Percentiles rank a stretch among this genome's conserved stretches.
phyloP scores from a whole-genome alignment of 2,329 filamentous ascomycete species.

The Neopestalotiopsis sp. region DNA sequence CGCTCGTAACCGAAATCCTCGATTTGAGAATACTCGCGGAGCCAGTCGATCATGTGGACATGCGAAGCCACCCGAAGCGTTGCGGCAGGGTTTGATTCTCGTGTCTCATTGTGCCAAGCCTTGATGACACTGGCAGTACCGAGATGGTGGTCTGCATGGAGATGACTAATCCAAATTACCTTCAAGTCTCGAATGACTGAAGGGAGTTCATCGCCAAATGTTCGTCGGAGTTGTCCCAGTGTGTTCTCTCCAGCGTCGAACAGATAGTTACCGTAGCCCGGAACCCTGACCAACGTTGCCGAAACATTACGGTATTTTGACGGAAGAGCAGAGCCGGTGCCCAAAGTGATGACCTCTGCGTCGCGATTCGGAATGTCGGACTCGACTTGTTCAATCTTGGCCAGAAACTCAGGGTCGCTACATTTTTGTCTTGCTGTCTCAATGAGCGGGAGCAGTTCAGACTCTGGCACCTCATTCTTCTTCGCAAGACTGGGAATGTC shows the following conservation, averaged over 20 bases:
- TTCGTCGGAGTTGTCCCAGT: slow-evolving; percentile 81
- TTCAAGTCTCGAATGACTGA: slow-evolving; percentile 80
- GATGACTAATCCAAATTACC: slow-evolving; percentile 90
- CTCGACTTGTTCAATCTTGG: slow-evolving; percentile 53
- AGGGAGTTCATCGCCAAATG: slow-evolving; percentile 70
- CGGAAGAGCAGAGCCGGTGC: slow-evolving; percentile 88
- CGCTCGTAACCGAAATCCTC: slow-evolving; percentile 76
- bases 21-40: slow-evolving; percentile 79
- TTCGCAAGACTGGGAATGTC: slow-evolving; percentile 49
- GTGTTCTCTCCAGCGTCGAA: slow-evolving; percentile 94
- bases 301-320: slow-evolving; percentile 97
- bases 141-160: slow-evolving; percentile 96
- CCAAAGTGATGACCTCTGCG: slow-evolving; percentile 83
- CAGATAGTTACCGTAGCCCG: slow-evolving; percentile 85
- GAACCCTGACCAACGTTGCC: slow-evolving; percentile 82
- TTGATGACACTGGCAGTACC: slow-evolving; percentile 82
- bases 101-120: slow-evolving; percentile 73
- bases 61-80: slow-evolving; percentile 74
- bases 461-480: slow-evolving; percentile 38
- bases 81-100: slow-evolving; percentile 35
- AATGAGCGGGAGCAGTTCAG: slow-evolving; percentile 58
- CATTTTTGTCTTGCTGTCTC: slow-evolving; percentile 45
- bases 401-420: slow-evolving; percentile 29
- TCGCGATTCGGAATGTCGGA: slow-evolving; percentile 75
- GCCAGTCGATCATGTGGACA: slow-evolving; percentile 73